Conservation (phyloP, 257 asterid species). For the Sherardia arvensis region DNA sequence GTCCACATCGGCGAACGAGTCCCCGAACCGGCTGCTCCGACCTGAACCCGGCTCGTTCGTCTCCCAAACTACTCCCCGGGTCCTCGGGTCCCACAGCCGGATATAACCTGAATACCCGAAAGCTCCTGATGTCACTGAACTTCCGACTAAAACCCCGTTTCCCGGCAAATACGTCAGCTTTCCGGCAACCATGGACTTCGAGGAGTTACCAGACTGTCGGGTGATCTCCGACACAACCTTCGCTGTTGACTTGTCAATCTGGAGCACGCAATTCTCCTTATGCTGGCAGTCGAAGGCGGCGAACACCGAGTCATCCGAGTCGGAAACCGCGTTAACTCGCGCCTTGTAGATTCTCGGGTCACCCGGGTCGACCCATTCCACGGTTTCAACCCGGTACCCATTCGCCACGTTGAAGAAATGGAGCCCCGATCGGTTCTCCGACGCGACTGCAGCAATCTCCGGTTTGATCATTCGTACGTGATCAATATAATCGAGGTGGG, state of each 20-base stretch:
- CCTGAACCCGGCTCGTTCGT: conserved; percentile 92
- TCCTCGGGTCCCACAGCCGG: conserved; percentile 78
- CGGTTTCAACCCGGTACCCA: conserved; percentile 56
- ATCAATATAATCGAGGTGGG: conserved; percentile 62
- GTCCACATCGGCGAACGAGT: conserved; percentile 71
- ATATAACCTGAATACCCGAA: conserved; percentile 86
- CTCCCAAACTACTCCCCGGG: conserved; percentile 72
- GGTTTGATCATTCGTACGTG: conserved; percentile 35
- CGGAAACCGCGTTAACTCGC: conserved; percentile 57
- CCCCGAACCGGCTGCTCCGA: conserved; percentile 85
- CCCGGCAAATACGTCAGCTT: conserved; percentile 48
- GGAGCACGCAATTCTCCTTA: conserved; percentile 67
- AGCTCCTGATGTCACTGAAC: conserved; percentile 69
- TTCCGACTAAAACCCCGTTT: conserved; percentile 44
- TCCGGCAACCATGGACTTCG: conserved; percentile 54
- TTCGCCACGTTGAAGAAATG: conserved; percentile 63
- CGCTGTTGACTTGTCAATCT: conserved; percentile 62
- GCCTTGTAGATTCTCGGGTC: conserved; percentile 89
- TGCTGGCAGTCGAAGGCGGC: conserved; percentile 73
- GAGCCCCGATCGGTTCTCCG: conserved; percentile 48
- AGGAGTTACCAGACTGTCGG: conserved; percentile 62
- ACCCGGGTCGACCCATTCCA: conserved; percentile 73
- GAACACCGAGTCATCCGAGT: conserved; percentile 43
- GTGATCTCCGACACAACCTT: conserved; percentile 47
- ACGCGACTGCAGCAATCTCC: conserved; percentile 61